phyloP scores from a whole-genome alignment of 1,139 yeast species.

The Saccharomyces hybrid region DNA sequence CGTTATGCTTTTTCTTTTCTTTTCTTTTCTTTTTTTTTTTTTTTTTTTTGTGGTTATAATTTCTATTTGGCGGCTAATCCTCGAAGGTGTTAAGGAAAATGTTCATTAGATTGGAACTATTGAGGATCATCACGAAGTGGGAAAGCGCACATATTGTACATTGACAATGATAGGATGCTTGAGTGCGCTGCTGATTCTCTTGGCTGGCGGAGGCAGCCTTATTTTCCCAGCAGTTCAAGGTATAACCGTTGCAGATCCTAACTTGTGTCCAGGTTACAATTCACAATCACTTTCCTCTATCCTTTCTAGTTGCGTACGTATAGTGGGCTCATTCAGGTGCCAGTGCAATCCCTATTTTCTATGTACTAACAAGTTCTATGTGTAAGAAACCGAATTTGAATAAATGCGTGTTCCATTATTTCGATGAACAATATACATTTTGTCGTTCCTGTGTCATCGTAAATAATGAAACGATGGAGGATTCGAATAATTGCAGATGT shows the following conservation, averaged over 20 bases:
- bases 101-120: background rate
- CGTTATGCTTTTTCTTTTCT: background rate
- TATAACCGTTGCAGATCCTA: slow-evolving; percentile 1
- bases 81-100: background rate
- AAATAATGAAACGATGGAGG: slow-evolving; percentile 9
- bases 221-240: background rate
- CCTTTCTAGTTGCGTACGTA: slow-evolving; percentile 7
- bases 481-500: slow-evolving; percentile 18
- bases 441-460: slow-evolving; percentile 16
- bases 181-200: background rate
- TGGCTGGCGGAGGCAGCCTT: background rate
- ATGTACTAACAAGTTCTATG: background rate
- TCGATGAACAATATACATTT: slow-evolving; percentile 8
- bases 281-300: slow-evolving; percentile 1
- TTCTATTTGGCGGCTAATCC: background rate
- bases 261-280: slow-evolving; percentile 9
- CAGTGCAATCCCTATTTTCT: background rate
- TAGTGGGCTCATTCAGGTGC: background rate
- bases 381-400: slow-evolving; percentile 3
- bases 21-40: background rate
- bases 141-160: background rate
- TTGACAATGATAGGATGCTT: background rate
- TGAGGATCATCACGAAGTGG: background rate
- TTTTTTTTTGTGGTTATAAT: background rate
- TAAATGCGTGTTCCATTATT: slow-evolving; percentile 11